These are phyloP conservation scores for Shiraia sp. DNA, from an alignment of 2,329 filamentous ascomycete species.

Conservation along the genomic window DNA sequence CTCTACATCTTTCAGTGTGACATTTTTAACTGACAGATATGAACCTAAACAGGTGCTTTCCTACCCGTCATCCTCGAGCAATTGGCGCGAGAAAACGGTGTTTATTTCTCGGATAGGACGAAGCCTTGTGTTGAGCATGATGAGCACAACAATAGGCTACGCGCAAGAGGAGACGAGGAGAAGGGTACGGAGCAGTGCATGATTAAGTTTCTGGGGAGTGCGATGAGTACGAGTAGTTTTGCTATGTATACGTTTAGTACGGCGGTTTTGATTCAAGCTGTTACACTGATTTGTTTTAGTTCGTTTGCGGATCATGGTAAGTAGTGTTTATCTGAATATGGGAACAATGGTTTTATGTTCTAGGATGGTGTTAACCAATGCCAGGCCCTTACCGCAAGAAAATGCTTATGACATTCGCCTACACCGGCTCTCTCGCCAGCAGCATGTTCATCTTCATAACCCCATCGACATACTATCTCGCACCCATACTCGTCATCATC, in stretches of 20 bases:
- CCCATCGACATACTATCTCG: slow-evolving; percentile 75
- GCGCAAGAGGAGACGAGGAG: slow-evolving; percentile 10
- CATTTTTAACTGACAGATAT: no score
- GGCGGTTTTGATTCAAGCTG: slow-evolving; percentile 81
- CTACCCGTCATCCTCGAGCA: slow-evolving; percentile 91
- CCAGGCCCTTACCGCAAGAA: slow-evolving; percentile 73
- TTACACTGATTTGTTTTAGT: slow-evolving; percentile 91
- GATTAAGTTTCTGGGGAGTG: slow-evolving; percentile 73
- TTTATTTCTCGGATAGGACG: slow-evolving; percentile 73
- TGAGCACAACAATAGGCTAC: slow-evolving; percentile 26
- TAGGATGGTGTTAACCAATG: slow-evolving; percentile 1
- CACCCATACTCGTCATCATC: slow-evolving; percentile 77
- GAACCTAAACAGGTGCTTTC: slow-evolving; percentile 79
- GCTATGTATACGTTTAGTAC: slow-evolving; percentile 94
- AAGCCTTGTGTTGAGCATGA: slow-evolving; percentile 71
- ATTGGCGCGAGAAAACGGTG: slow-evolving; percentile 83
- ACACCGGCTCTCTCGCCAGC: slow-evolving; percentile 74
- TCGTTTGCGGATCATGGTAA: slow-evolving; percentile 90
- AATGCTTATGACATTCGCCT: slow-evolving; percentile 78
- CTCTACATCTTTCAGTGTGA: no score
- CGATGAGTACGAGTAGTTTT: slow-evolving; percentile 90
- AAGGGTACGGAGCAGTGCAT: slow-evolving; percentile 65
- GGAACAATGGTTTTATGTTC: background rate
- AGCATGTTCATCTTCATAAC: slow-evolving; percentile 80
- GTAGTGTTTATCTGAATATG: background rate